Conservation (phyloP, 805 yeast genomes). For the Novakomyces olei region DNA sequence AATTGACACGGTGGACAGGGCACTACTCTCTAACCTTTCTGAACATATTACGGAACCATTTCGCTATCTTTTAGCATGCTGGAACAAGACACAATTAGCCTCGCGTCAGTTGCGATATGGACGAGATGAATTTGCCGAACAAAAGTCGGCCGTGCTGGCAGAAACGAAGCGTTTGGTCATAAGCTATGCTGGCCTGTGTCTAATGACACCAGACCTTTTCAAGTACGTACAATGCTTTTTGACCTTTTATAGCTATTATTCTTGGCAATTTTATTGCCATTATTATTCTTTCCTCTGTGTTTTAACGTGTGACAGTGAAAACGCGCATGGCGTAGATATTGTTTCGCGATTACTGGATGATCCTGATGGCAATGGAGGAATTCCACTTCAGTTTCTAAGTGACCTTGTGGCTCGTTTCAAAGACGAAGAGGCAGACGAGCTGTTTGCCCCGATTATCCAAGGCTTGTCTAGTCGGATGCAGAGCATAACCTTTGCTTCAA, state of each 20-base stretch:
- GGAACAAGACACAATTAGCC: conserved; percentile 14
- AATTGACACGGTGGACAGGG: conserved; percentile 1
- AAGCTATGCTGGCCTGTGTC: conserved; percentile 23
- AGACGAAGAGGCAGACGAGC: conserved; percentile 45
- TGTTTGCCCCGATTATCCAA: conserved; percentile 29
- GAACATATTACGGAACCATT: not conserved
- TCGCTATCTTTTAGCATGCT: not conserved
- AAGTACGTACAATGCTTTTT: conserved; percentile 2
- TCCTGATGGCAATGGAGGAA: conserved; percentile 7
- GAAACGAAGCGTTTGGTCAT: conserved; percentile 24
- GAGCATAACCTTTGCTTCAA: conserved; percentile 9
- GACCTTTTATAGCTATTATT: no score
- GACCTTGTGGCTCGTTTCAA: conserved; percentile 36
- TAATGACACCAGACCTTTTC: conserved; percentile 13
- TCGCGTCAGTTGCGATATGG: conserved; percentile 15
- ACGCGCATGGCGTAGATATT: conserved; percentile 5
- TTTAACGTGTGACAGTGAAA: no score
- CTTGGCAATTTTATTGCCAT: no score
- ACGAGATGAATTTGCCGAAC: conserved; percentile 13
- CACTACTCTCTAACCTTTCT: not conserved
- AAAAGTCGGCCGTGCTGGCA: conserved; percentile 21
- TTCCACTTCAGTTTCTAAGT: conserved; percentile 26
- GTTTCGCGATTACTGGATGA: conserved; percentile 7
- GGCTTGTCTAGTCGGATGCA: conserved; percentile 18
- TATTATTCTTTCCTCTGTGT: no score